Base-by-base conservation (phyloP, 1,284 basidiomycete genomes). In the Kwoniella shivajii region DNA sequence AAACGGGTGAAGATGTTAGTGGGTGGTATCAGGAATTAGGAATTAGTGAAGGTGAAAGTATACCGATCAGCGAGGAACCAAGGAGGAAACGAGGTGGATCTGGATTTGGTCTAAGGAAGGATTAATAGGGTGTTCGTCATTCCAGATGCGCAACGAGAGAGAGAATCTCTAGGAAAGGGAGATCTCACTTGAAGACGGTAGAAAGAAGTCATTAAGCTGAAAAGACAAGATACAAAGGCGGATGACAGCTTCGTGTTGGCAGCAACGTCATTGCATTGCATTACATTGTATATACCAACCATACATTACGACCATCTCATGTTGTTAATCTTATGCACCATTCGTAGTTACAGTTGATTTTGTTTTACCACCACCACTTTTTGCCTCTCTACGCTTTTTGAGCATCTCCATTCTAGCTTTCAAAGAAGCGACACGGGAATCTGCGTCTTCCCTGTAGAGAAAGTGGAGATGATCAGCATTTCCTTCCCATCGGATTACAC, bases 361-460 rank as follows among this genome's bases (percentile, higher is more conserved):
- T 30, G 30, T 53, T 45, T n/a, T 37, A 27, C 42, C 18, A 27
- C 46, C 22, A 5, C 11, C 26, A n/a, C 18, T 34, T 27, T 38
- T 60, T 37, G 65, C 70, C 59, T 71, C 68, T 46, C 73, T 62
- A 31, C 63, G 56, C 58, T 71, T 71, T 65, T 73, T 75, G 38
- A 78, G 48, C 54, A 72, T 60, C 57, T 75, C 74, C 65, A 79
- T 73, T 26, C 74, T 59, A 26, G 64, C 67, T 62, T 78, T 78
- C 46, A 79, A 60, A n/a, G 66, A 60, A 14, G 62, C 56, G 1
- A 79, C 78, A 26, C 78, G 57, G 18, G 70, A 68, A 59, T 78
- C 76, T 6, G 77, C 78, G 43, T 79, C 78, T 52, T 79, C 78
- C 59, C 77, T 78, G 27, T 18, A 16, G 47, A 14, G 18, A 29